Percentiles rank a stretch among this genome's conserved stretches.
These are phyloP conservation scores for Spathaspora sp. DNA, from an alignment of 805 yeast genomes.

Conservation along the genomic window DNA sequence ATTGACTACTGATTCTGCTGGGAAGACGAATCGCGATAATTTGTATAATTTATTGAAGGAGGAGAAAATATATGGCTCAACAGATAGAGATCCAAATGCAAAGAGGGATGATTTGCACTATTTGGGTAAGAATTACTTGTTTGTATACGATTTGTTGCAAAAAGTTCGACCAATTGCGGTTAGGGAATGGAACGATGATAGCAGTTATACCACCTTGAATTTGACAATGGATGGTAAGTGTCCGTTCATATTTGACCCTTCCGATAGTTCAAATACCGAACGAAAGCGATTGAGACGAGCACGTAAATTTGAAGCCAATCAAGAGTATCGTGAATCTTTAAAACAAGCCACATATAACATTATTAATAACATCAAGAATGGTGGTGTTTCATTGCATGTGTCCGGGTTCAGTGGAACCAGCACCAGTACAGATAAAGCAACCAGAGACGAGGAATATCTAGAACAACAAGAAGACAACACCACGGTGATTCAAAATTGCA, in stretches of 20 bases:
- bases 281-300: constrained; percentile 36
- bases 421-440: constrained; percentile 23
- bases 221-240: constrained; percentile 71
- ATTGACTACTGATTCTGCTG: not conserved
- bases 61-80: constrained; percentile 82
- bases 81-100: constrained; percentile 85
- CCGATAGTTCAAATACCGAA: constrained; percentile 30
- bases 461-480: not conserved
- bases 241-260: constrained; percentile 68
- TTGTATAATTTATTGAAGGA: constrained; percentile 61
- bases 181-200: constrained; percentile 68
- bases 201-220: constrained; percentile 50
- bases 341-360: constrained; percentile 32
- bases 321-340: constrained; percentile 36
- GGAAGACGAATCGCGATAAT: constrained; percentile 12
- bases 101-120: constrained; percentile 80
- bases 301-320: constrained; percentile 40
- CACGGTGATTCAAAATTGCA: constrained; percentile 13
- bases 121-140: constrained; percentile 66
- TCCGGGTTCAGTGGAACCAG: constrained; percentile 20
- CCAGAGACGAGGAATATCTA: constrained; percentile 3
- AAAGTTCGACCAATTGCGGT: constrained; percentile 75
- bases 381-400: constrained; percentile 9
- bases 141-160: constrained; percentile 77
- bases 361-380: constrained; percentile 22